phyloP scores from a whole-genome alignment of 768 basidiomycete genomes.

The Hortiboletus flavorubellus region DNA sequence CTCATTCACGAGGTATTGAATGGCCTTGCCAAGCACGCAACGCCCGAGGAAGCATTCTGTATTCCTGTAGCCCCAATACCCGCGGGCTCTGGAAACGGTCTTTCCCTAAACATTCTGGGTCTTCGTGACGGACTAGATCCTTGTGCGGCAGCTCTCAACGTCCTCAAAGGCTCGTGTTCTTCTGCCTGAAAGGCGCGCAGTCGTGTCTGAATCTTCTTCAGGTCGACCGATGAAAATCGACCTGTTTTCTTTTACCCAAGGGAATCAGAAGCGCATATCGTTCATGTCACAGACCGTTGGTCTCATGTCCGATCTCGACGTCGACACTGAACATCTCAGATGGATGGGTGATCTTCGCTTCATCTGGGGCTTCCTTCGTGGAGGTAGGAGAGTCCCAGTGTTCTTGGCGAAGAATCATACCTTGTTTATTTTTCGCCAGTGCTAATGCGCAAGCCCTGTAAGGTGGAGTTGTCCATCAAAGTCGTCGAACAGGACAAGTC shows the following conservation, averaged over 20 bases:
- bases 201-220: slow-evolving; percentile 26
- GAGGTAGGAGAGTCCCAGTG: slow-evolving; percentile 41
- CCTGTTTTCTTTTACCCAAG: slow-evolving; percentile 72
- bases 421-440: slow-evolving; percentile 38
- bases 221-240: slow-evolving; percentile 75
- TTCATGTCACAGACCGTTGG: slow-evolving; percentile 85
- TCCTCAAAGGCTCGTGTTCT: slow-evolving; percentile 58
- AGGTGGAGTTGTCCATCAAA: slow-evolving; percentile 68
- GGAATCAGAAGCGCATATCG: slow-evolving; percentile 58
- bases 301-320: slow-evolving; percentile 81
- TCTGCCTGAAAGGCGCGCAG: neutral
- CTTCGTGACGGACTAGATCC: slow-evolving; percentile 66
- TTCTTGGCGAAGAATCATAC: neutral
- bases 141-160: slow-evolving; percentile 70
- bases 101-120: slow-evolving; percentile 72
- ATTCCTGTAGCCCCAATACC: slow-evolving; percentile 79
- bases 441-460: slow-evolving; percentile 57
- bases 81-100: slow-evolving; percentile 78
- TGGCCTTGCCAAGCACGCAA: slow-evolving; percentile 66
- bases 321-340: slow-evolving; percentile 78
- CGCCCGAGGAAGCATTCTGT: slow-evolving; percentile 56
- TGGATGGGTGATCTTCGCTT: slow-evolving; percentile 89
- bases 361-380: slow-evolving; percentile 64
- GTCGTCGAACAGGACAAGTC: slow-evolving; percentile 66
- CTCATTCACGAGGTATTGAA: slow-evolving; percentile 82